Conservation (phyloP, 352 stramenopile genomes). For the Phytophthora pini region DNA sequence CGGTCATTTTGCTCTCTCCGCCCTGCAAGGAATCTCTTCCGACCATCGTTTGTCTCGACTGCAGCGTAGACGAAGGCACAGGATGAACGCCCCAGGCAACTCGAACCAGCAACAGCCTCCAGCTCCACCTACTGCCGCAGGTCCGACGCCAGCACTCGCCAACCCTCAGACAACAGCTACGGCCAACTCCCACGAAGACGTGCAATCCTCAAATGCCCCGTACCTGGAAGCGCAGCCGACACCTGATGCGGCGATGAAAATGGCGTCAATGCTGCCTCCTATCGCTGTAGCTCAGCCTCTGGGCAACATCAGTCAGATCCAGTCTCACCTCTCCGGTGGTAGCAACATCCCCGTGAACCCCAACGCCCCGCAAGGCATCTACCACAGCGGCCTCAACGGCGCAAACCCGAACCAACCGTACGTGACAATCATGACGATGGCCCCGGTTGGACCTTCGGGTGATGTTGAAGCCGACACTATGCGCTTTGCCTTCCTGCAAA, state of each 20-base stretch:
- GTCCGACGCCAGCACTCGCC: background rate
- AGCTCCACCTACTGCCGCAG: background rate
- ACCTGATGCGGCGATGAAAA: slow-evolving; percentile 37
- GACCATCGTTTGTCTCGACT: background rate
- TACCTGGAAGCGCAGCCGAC: slow-evolving; percentile 48
- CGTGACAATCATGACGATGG: slow-evolving; percentile 45
- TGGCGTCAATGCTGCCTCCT: slow-evolving; percentile 39
- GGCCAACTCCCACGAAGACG: slow-evolving; percentile 2
- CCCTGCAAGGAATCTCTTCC: slow-evolving; percentile 1
- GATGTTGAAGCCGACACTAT: slow-evolving; percentile 42
- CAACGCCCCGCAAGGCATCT: slow-evolving; percentile 23
- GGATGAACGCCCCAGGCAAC: slow-evolving; percentile 17
- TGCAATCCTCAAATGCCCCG: slow-evolving; percentile 32
- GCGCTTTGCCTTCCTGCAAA: slow-evolving; percentile 68
- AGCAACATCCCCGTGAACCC: slow-evolving; percentile 55
- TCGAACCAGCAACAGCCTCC: slow-evolving; percentile 1
- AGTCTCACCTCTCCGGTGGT: slow-evolving; percentile 40
- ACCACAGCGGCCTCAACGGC: slow-evolving; percentile 14
- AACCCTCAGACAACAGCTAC: slow-evolving; percentile 4
- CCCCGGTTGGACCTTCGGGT: slow-evolving; percentile 24
- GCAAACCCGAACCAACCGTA: slow-evolving; percentile 34
- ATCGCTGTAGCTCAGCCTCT: slow-evolving; percentile 54
- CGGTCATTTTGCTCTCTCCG: slow-evolving; percentile 4
- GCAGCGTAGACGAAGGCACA: slow-evolving; percentile 1
- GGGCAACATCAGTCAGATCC: slow-evolving; percentile 38